Base-by-base conservation (phyloP, 163 green algal genomes). In the Chlamydomonas reinhardtii region DNA sequence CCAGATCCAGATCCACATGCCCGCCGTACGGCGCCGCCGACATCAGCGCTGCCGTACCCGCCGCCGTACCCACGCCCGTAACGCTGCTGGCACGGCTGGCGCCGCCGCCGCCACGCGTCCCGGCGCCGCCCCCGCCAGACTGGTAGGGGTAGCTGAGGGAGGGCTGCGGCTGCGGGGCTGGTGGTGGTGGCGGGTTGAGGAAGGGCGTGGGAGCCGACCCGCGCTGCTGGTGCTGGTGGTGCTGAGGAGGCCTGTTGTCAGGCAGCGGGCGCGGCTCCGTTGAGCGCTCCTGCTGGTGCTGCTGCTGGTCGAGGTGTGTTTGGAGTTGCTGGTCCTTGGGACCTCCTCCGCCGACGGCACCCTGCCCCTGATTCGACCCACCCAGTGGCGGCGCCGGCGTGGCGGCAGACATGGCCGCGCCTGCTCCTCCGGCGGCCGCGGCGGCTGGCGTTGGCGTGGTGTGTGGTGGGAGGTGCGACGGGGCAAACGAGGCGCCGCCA, bases 61-160 rank as follows among this genome's bases (percentile, higher is more conserved):
- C 20, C 24, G 59, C 20, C 59, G 59, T 66, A 11, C 59, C 59
- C 64, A 27, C 29, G 29, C 64, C 64, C 4, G 80, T n/a, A 19
- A 79, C 35, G 80, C 80, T 86, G 69, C 80, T 86, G 4, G 80
- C 80, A 17, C 80, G 80, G 56, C 80, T 86, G 34, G 79, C 31
- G 12, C 2, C 72, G 29, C 12, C 68, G 77, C 24, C 72, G 16
- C 31, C 54, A 32, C 34, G 61, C 54, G 56, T 29, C 74, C 56
- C 74, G 75, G 34, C 35, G 35, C 75, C 61, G 37, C 27, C 76
- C n/a, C 27, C 39, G 24, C 34, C 61, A 35, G 37, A n/a, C n/a
- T n/a, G 59, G 29, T 81, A 61, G 31, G 27, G 31, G 16, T 22
- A 16, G 75, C 24, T 66, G 19, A 65, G 39, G 29, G 8, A 27